Base-by-base conservation (phyloP, 257 asterid species). In the Plectranthus barbatus region DNA sequence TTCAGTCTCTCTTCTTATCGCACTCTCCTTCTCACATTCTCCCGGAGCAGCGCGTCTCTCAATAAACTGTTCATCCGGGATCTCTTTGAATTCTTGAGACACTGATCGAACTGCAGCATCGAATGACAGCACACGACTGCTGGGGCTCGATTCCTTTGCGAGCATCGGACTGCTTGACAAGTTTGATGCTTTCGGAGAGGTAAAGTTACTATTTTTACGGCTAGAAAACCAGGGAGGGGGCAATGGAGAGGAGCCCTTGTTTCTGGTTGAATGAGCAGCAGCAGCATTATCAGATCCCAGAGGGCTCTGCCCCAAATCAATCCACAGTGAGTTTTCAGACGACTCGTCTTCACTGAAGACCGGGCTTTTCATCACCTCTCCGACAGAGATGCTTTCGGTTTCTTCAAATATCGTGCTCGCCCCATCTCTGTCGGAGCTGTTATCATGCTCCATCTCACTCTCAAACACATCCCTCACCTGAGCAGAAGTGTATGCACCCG, bases 321-420 rank as follows among this genome's bases (percentile, higher is more conserved):
- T 93, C 99, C 99, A 93, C 73, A 93, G 74, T 8, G 99, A 87
- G 69, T 87, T 93, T 58, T 93, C 99, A 0, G 96, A 87, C 4
- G 99, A 93, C 52, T 90, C 99, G 42, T 93, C 99, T 75, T 93
- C 99, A 46, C 99, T 93, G 64, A 90, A 90, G 10, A 87, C 94
- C 0, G 97, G 96, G 77, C 99, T 93, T 83, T 81, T 93, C 89
- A 93, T 93, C 39, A 93, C 80, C 72, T 93, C 99, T 49, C 99
- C 99, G 6, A 90, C 80, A 9, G 97, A 93, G 20, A 93, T 71
- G 71, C 92, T 93, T 61, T 90, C 99, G 0, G 84, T 80, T 77
- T 93, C 99, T 79, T 93, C 99, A 62, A 93, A 90, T 33, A 93
- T 82, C 19, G 99, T 90, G 87, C 96, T 93, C 0, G 97, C 75